phyloP scores from a whole-genome alignment of 768 basidiomycete genomes.

The Fomitopsis pulvina region DNA sequence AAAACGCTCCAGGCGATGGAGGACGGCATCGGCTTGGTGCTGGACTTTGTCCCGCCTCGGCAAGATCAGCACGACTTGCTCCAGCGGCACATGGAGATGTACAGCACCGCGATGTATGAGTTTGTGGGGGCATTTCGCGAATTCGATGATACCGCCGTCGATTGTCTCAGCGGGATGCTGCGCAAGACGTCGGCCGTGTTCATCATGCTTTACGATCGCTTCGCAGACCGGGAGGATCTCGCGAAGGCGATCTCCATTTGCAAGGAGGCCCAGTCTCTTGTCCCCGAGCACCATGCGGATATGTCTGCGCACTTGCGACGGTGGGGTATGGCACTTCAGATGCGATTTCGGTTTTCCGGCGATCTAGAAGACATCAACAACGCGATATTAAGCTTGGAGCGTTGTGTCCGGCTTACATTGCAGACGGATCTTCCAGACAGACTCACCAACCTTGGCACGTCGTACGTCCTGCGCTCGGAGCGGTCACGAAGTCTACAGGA shows the following conservation, averaged over 20 bases:
- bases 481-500: neutral
- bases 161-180: neutral
- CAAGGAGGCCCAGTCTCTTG: neutral
- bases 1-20: neutral
- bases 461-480: neutral
- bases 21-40: neutral
- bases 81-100: neutral
- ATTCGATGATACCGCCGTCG: neutral
- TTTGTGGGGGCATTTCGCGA: neutral
- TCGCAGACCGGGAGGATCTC: neutral
- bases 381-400: neutral
- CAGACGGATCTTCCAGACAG: neutral
- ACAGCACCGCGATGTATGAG: neutral
- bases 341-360: neutral
- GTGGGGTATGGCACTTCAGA: neutral
- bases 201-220: neutral
- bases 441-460: neutral
- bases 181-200: neutral
- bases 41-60: neutral
- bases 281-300: neutral
- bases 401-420: neutral
- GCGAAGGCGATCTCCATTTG: neutral
- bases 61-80: neutral
- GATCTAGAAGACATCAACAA: neutral
- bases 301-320: neutral